Conservation (phyloP, 2,329 filamentous ascomycete species). For the Orbilia blumenaviensis region DNA sequence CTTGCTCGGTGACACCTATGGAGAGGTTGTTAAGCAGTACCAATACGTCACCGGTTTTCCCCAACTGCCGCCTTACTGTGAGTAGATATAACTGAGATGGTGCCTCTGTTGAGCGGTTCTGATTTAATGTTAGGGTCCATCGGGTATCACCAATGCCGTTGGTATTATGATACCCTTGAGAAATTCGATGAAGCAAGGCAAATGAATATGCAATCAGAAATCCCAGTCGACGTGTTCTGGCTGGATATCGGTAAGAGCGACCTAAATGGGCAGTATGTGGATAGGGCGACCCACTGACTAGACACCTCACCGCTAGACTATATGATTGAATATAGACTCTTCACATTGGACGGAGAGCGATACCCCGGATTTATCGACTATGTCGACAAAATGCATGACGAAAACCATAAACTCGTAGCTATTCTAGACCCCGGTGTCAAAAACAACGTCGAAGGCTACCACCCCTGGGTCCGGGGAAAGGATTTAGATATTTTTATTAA, state of each 20-base stretch:
- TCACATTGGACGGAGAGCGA: slow-evolving; percentile 34
- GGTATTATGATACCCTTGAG: slow-evolving; percentile 67
- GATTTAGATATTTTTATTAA: slow-evolving; percentile 49
- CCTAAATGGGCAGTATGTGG: no score
- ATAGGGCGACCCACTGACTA: neutral
- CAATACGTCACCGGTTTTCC: slow-evolving; percentile 43
- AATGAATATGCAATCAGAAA: slow-evolving; percentile 26
- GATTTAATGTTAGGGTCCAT: slow-evolving; percentile 61
- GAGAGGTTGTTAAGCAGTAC: slow-evolving; percentile 36
- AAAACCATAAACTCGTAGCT: slow-evolving; percentile 46
- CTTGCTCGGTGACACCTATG: slow-evolving; percentile 35
- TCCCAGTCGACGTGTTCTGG: slow-evolving; percentile 50
- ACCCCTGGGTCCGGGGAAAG: slow-evolving; percentile 32
- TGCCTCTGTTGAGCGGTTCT: no score
- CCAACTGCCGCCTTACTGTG: slow-evolving; percentile 41
- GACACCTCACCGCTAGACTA: slow-evolving; percentile 22
- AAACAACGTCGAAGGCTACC: slow-evolving; percentile 10
- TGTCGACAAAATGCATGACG: slow-evolving; percentile 23
- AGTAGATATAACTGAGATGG: no score
- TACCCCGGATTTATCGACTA: slow-evolving; percentile 34
- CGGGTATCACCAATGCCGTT: slow-evolving; percentile 83
- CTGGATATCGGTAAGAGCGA: slow-evolving; percentile 43
- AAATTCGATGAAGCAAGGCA: slow-evolving; percentile 20
- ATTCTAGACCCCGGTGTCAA: slow-evolving; percentile 50
- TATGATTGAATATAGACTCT: slow-evolving; percentile 40